Conservation (phyloP, 441 rosid species). For the Erysimum cheiri region DNA sequence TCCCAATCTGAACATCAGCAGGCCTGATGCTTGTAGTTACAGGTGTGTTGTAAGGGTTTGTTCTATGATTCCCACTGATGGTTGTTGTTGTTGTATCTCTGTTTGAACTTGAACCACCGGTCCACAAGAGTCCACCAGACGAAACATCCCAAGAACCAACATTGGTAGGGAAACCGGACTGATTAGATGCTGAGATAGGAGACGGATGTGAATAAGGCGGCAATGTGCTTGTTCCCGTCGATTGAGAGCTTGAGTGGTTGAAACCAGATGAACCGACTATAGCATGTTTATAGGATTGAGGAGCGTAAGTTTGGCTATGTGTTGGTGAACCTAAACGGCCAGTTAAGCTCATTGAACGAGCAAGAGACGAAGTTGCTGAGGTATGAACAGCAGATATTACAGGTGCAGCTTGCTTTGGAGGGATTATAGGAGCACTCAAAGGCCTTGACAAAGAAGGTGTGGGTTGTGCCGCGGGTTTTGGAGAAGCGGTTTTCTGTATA, state of each 20-base stretch:
- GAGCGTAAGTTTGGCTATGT: conserved; percentile 58
- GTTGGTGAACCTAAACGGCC: conserved; percentile 71
- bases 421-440: conserved; percentile 74
- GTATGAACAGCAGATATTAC: conserved; percentile 63
- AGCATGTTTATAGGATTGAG: conserved; percentile 84
- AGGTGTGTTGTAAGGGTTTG: conserved; percentile 30
- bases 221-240: conserved; percentile 53
- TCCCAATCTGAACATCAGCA: conserved; percentile 41
- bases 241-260: conserved; percentile 51
- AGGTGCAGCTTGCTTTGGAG: conserved; percentile 59
- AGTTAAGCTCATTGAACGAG: conserved; percentile 82
- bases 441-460: conserved; percentile 74
- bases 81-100: conserved; percentile 35
- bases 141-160: conserved; percentile 40
- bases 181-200: conserved; percentile 46
- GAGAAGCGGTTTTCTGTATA: conserved; percentile 48
- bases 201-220: conserved; percentile 52
- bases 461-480: conserved; percentile 45
- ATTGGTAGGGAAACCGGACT: conserved; percentile 58
- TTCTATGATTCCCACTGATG: conserved; percentile 12
- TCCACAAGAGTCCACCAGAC: conserved; percentile 62
- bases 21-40: not conserved
- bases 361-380: conserved; percentile 49
- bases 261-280: conserved; percentile 56
- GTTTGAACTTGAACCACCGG: conserved; percentile 46